Conservation (phyloP, 2,329 filamentous ascomycete genomes). For the Aspergillus alliaceus region DNA sequence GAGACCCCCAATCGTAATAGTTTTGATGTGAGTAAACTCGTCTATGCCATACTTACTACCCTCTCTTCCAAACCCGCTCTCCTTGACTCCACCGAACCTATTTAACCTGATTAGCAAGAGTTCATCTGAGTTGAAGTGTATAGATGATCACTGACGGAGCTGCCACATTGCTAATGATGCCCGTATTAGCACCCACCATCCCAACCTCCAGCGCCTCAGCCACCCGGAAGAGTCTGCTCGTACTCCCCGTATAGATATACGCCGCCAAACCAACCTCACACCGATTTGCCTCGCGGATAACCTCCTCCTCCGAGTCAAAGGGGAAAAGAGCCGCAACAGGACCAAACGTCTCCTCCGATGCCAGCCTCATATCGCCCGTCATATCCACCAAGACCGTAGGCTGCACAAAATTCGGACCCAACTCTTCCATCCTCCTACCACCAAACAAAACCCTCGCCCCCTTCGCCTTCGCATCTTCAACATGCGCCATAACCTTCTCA, state of each 20-base stretch:
- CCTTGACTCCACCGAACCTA: not conserved
- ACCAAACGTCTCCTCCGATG: slow-evolving; percentile 63
- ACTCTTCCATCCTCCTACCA: slow-evolving; percentile 55
- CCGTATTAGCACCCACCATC: slow-evolving; percentile 27
- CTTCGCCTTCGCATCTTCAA: slow-evolving; percentile 61
- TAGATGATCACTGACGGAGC: not conserved
- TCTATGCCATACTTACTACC: not conserved
- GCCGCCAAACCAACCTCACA: slow-evolving; percentile 7
- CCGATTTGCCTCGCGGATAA: slow-evolving; percentile 3
- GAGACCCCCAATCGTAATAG: not conserved
- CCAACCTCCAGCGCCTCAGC: slow-evolving; percentile 16
- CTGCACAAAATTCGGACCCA: slow-evolving; percentile 58
- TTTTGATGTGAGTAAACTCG: not conserved
- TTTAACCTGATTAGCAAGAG: not conserved
- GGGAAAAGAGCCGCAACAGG: slow-evolving; percentile 62
- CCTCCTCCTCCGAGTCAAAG: slow-evolving; percentile 68
- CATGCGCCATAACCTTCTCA: slow-evolving; percentile 56
- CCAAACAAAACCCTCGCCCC: slow-evolving; percentile 66
- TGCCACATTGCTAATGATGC: not conserved
- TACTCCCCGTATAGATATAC: slow-evolving; percentile 7
- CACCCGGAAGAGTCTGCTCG: slow-evolving; percentile 9
- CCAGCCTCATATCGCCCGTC: slow-evolving; percentile 56
- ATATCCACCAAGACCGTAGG: slow-evolving; percentile 63
- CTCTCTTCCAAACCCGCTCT: not conserved
- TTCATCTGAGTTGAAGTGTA: too few species aligned